Conservation (phyloP, 345 rosid genomes). For the Pseudoturritis turrita region DNA sequence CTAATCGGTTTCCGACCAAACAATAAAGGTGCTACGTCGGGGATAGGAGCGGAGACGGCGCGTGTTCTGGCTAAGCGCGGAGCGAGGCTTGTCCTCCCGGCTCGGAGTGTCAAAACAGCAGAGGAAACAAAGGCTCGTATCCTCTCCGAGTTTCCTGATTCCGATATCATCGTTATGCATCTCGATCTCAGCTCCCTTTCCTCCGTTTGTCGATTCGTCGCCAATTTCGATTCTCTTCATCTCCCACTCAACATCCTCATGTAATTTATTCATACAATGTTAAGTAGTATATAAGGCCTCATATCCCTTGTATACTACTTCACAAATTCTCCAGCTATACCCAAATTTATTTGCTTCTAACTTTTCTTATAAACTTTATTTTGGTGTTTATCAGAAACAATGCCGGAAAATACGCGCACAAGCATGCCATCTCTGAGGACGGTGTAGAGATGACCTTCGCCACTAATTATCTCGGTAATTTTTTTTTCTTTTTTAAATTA, state of each 20-base stretch:
- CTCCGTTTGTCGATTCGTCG: conserved; percentile 65
- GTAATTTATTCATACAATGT: too few relatives aligned
- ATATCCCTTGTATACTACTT: too few relatives aligned
- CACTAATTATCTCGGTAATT: conserved; percentile 82
- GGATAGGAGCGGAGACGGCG: conserved; percentile 97
- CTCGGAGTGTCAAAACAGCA: conserved; percentile 70
- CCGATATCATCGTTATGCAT: conserved; percentile 66
- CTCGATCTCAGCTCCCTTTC: conserved; percentile 88
- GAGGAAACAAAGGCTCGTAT: conserved; percentile 80
- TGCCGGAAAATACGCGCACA: conserved; percentile 78
- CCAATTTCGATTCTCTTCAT: conserved; percentile 59
- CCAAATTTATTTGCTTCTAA: too few relatives aligned
- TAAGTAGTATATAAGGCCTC: too few relatives aligned
- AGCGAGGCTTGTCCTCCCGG: conserved; percentile 77
- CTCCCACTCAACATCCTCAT: conserved; percentile 90
- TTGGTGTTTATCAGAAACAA: conserved; percentile 49
- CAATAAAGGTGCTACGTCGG: conserved; percentile 76
- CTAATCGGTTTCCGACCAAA: too few relatives aligned
- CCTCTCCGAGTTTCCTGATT: conserved; percentile 58
- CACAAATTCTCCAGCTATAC: too few relatives aligned
- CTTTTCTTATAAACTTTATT: not conserved
- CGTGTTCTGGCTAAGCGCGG: conserved; percentile 77
- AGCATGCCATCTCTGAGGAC: conserved; percentile 80
- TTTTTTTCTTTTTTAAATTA: too few relatives aligned
- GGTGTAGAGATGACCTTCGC: conserved; percentile 98